Percentiles rank a stretch among this genome's conserved stretches.
These are phyloP conservation scores for Phalaenopsis hybrid DNA, from an alignment of 116 monocot genomes.

Conservation along the genomic window DNA sequence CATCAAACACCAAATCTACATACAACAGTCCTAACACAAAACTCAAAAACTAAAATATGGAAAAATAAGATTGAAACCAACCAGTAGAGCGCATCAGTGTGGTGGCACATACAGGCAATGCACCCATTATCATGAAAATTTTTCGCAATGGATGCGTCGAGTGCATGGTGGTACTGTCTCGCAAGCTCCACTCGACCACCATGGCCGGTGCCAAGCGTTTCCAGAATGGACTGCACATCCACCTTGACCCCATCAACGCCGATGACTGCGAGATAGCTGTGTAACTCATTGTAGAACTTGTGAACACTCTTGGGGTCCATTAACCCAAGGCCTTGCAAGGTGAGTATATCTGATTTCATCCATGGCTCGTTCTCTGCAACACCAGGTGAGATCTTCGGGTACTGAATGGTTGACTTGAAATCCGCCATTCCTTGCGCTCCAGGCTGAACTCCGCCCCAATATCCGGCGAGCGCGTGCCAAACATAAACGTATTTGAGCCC, in stretches of 20 bases:
- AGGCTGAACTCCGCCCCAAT: conserved; percentile 88
- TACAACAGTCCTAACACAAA: neutral
- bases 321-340: conserved; percentile 69
- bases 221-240: conserved; percentile 80
- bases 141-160: conserved; percentile 72
- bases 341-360: conserved; percentile 53
- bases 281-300: conserved; percentile 74
- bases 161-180: conserved; percentile 62
- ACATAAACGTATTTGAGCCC: conserved; percentile 72
- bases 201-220: conserved; percentile 70
- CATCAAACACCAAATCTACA: neutral
- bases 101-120: conserved; percentile 98
- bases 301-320: conserved; percentile 58
- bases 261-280: conserved; percentile 51
- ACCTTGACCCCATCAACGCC: conserved; percentile 95
- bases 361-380: conserved; percentile 66
- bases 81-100: conserved; percentile 82
- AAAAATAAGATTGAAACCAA: conserved; percentile 11
- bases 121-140: conserved; percentile 86
- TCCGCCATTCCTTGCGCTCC: conserved; percentile 40
- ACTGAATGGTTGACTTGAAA: conserved; percentile 50
- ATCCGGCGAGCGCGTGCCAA: conserved; percentile 91
- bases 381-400: conserved; percentile 63
- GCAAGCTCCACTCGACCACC: conserved; percentile 78
- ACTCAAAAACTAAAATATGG: neutral